phyloP scores from a whole-genome alignment of 2,329 filamentous ascomycete genomes.

The Exophiala oligosperma region DNA sequence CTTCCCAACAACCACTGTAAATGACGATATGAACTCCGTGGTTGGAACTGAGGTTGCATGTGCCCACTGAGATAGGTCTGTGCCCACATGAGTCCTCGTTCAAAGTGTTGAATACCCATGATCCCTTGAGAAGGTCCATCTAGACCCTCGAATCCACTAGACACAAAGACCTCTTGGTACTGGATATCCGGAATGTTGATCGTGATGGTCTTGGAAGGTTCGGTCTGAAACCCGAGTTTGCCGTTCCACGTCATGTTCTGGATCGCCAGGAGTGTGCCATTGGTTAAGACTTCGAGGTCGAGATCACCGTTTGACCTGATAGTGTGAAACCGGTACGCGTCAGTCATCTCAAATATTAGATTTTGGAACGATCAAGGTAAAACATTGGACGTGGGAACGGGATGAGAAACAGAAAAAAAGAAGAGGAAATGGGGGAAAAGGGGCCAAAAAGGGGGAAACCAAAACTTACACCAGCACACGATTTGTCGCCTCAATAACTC shows the following conservation, averaged over 20 bases:
- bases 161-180: slow-evolving; percentile 19
- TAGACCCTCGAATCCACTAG: slow-evolving; percentile 11
- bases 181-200: slow-evolving; percentile 20
- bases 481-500: slow-evolving; percentile 24
- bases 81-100: slow-evolving; percentile 40
- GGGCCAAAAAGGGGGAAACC: too few relatives aligned
- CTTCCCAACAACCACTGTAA: slow-evolving; percentile 39
- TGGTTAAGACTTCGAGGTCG: slow-evolving; percentile 20
- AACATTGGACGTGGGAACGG: not conserved
- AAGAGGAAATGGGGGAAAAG: not conserved
- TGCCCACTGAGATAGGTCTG: slow-evolving; percentile 38
- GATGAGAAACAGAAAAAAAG: not conserved
- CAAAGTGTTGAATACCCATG: slow-evolving; percentile 38
- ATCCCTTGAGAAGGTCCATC: slow-evolving; percentile 19
- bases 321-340: not conserved
- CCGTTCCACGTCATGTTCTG: slow-evolving; percentile 28
- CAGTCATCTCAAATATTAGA: too few relatives aligned
- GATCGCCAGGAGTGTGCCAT: slow-evolving; percentile 23
- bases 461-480: slow-evolving; percentile 21
- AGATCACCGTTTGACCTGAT: slow-evolving; percentile 23
- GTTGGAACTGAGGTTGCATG: slow-evolving; percentile 40
- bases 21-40: slow-evolving; percentile 35
- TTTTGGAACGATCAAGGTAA: too few relatives aligned
- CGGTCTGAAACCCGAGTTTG: slow-evolving; percentile 17
- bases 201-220: slow-evolving; percentile 16